These are phyloP conservation scores for Boletus pseudo-olivaceus DNA, from an alignment of 768 basidiomycete species.

Conservation along the genomic window DNA sequence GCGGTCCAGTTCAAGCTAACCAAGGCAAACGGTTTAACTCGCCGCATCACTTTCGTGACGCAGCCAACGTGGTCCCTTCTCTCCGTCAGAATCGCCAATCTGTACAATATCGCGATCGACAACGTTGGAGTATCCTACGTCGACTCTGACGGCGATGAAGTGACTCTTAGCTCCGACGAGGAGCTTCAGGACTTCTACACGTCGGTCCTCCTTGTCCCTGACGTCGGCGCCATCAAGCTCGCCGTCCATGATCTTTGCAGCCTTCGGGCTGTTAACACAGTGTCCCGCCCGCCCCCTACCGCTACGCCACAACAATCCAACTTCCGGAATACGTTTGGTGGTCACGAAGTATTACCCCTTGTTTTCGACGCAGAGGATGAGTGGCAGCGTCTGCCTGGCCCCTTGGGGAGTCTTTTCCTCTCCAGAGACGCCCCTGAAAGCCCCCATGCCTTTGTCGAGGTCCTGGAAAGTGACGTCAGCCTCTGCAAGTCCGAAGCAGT, in stretches of 20 bases:
- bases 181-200: conserved; percentile 74
- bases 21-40: conserved; percentile 53
- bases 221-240: conserved; percentile 49
- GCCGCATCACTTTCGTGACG: conserved; percentile 51
- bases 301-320: conserved; percentile 32
- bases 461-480: conserved; percentile 42
- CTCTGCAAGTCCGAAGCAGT: conserved; percentile 29
- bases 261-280: conserved; percentile 32
- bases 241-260: conserved; percentile 54
- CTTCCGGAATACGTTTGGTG: conserved; percentile 62
- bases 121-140: conserved; percentile 67
- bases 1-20: conserved; percentile 63
- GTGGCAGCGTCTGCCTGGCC: conserved; percentile 57
- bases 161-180: conserved; percentile 72
- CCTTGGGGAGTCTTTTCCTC: conserved; percentile 40
- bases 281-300: conserved; percentile 32
- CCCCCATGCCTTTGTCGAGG: conserved; percentile 66
- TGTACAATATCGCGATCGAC: conserved; percentile 55
- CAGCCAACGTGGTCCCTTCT: conserved; percentile 57
- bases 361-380: conserved; percentile 53
- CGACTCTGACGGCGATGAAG: conserved; percentile 70
- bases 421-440: conserved; percentile 34
- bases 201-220: conserved; percentile 26
- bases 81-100: conserved; percentile 48
- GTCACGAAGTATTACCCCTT: conserved; percentile 41